Percentiles rank a stretch among this genome's conserved stretches.
Evolutionary conservation across 2,329 filamentous ascomycete genomes (phyloP).

Genomic region (Trichoderma atrobrunneum): DNA sequence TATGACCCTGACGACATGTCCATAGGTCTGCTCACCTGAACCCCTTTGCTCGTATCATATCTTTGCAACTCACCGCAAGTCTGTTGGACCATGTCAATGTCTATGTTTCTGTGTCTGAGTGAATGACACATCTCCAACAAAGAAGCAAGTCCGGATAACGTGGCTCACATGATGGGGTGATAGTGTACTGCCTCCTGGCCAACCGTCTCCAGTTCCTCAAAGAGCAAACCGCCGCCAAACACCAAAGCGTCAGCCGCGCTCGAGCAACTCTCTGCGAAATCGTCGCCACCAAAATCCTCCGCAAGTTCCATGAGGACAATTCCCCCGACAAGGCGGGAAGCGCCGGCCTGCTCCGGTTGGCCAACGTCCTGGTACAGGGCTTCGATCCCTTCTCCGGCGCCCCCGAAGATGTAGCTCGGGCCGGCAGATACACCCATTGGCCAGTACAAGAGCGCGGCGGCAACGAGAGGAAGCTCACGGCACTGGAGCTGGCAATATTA

Average conservation of each 20-base stretch:
- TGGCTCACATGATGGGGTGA: constrained; percentile 12
- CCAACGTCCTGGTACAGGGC: constrained; percentile 66
- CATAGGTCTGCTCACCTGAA: constrained; percentile 41
- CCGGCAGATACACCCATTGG: constrained; percentile 43
- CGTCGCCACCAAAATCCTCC: constrained; percentile 63
- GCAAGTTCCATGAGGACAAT: constrained; percentile 66
- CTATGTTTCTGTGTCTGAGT: not conserved
- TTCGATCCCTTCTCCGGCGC: constrained; percentile 72
- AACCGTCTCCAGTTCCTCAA: constrained; percentile 68
- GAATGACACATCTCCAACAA: not conserved
- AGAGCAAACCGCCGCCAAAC: constrained; percentile 62
- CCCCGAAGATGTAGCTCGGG: constrained; percentile 54
- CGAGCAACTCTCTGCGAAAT: constrained; percentile 68
- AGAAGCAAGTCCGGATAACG: not conserved
- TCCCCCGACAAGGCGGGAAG: constrained; percentile 43
- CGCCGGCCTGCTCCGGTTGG: constrained; percentile 60
- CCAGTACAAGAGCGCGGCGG: constrained; percentile 39
- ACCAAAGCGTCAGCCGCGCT: constrained; percentile 67
- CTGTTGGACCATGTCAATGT: not conserved
- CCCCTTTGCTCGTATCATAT: not conserved
- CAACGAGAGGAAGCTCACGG: constrained; percentile 58
- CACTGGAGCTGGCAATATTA: constrained; percentile 69
- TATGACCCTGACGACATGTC: constrained; percentile 65
- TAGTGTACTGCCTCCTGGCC: constrained; percentile 69
- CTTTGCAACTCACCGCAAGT: not conserved